Evolutionary conservation across 176 grass and related monocot genomes (phyloP).

Genomic region (Aegilops tauschii): DNA sequence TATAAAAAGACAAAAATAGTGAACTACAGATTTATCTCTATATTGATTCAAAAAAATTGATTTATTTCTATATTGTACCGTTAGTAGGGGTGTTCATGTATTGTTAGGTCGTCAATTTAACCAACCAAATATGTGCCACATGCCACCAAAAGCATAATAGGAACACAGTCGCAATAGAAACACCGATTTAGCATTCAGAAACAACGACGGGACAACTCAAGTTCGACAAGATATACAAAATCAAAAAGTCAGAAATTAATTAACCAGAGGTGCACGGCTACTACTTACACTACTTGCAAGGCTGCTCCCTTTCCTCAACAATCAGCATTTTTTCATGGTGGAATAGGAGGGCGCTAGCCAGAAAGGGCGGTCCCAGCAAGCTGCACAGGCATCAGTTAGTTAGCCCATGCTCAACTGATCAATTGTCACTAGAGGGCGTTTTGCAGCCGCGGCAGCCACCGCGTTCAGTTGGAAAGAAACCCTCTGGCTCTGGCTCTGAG

Average conservation of each 20-base stretch:
- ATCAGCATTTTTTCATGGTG: slow-evolving; percentile 10
- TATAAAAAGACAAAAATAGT: no score
- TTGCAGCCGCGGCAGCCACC: slow-evolving; percentile 52
- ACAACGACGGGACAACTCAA: neutral
- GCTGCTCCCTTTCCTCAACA: neutral
- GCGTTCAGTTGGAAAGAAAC: slow-evolving; percentile 86
- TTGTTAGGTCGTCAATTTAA: neutral
- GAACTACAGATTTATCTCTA: no score
- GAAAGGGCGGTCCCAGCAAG: slow-evolving; percentile 4
- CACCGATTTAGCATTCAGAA: neutral
- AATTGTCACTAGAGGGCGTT: slow-evolving; percentile 43
- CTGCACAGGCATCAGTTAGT: neutral
- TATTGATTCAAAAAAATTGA: no score
- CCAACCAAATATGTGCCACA: neutral
- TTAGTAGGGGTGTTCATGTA: no score
- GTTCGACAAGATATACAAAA: neutral
- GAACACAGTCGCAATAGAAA: neutral
- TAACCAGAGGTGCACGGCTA: neutral
- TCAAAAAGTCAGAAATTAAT: neutral
- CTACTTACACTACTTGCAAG: neutral
- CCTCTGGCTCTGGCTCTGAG: slow-evolving; percentile 64
- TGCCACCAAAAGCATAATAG: neutral
- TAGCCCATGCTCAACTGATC: slow-evolving; percentile 47
- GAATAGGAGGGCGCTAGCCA: neutral
- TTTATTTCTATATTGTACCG: no score